Base-by-base conservation (phyloP, 495 filamentous ascomycete species). In the Neurospora sp. region DNA sequence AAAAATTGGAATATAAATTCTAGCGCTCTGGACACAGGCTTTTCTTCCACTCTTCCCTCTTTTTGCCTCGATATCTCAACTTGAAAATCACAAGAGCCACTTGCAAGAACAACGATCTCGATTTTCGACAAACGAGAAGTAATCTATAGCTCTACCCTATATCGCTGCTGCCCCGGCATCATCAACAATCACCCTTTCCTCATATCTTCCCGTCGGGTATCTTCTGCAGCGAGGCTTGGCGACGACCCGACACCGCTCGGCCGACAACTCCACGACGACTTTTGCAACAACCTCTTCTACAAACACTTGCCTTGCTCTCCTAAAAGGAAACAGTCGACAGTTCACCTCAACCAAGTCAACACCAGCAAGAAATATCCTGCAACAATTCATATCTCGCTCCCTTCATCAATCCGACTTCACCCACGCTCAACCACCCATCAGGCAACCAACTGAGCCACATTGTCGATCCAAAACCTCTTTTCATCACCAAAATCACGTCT, bases 141-240 rank as follows among this genome's bases (percentile, higher is more conserved):
- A 7, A 40, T 40, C 5, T 17, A 19, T 5, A 17, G 3, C 0
- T 19, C 9, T 2, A 17, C 0, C 13, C 17, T 40, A 17, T 17
- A 17, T 42, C 15, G 19, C 39, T 42, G 39, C 39, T 0, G 7
- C 5, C 5, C 2, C 39, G 39, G 0, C 15, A 42, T 42, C 5
- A 42, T 42, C 39, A 17, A 42, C 2, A 1, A 42, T 5, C 6
- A 1, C 39, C 39, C 0, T 2, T 7, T 43, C 17, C 2, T 19
- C 42, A 45, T 1, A 45, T 9, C 2, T 45, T 8, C 1, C 8
- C 3, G 8, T 2, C 24, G 24, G 24, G 24, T 28, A n/a, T 3
- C 5, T 3, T 1, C 5, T n/a, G 0, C 42, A n/a, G 19, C 7
- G 42, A n/a, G 0, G 7, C 42, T n/a, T n/a, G 3, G 9, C 39